Base-by-base conservation (phyloP, 345 rosid species). In the Pseudoturritis turrita region DNA sequence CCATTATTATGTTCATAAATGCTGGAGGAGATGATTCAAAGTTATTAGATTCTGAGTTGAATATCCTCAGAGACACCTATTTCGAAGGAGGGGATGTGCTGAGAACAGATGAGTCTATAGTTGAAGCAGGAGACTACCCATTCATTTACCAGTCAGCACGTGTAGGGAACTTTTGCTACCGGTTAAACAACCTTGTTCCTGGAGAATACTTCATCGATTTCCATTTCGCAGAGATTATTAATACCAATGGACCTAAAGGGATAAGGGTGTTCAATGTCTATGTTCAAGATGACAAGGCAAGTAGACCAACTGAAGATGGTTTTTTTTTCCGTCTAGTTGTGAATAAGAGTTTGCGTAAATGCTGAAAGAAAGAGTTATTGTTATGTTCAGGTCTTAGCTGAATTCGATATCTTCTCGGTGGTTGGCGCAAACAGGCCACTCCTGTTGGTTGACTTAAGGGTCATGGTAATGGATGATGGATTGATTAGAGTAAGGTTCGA, bases 241-340 rank as follows among this genome's bases (percentile, higher is more conserved):
- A 89, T 45, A 86, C 88, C 12, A 82, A 82, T 75, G 97, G 96
- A 67, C 97, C 98, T 52, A 89, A 83, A 78, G 98, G 95, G 77
- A 89, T 91, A 67, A 80, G 98, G 76, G 90, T 89, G 1, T 94
- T 94, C 78, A 80, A 91, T 65, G 96, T 88, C 49, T 89, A 86
- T 77, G 79, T 94, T 62, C 97, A 91, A 81, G 97, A 85, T 74
- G 98, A 91, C 52, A 89, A 87, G 96, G 98, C 68, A 83, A 86
- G 87, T 57, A 5, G 45, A 62, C 40, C 53, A 23, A 4, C 18
- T 0, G 28, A 45, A 13, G 10, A 26, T 45, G 9, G 39, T 68
- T 47, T 37, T 33, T 33, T 23, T 23, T 8, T 62, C 5, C 6
- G 28, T 31, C 22, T 44, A 19, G 18, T 26, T 41, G 6, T 51